phyloP scores from a whole-genome alignment of 805 yeast species.

The Metschnikowia chrysomelidarum region DNA sequence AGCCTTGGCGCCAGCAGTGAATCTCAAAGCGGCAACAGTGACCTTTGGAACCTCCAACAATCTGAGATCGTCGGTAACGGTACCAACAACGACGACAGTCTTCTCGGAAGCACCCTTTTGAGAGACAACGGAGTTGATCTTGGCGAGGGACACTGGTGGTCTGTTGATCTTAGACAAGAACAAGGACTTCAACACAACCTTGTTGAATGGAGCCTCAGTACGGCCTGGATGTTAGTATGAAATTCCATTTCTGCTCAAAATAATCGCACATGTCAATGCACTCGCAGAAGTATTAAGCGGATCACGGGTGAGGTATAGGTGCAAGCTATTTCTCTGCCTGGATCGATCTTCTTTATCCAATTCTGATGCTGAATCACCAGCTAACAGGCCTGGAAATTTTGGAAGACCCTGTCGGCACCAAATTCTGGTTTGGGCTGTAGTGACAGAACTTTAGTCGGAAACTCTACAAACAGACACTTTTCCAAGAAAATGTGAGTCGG shows the following conservation, averaged over 20 bases:
- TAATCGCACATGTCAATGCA: slow-evolving; percentile 33
- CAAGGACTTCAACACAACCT: slow-evolving; percentile 88
- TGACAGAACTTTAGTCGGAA: too few relatives aligned
- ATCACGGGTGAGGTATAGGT: not conserved
- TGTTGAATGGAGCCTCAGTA: slow-evolving; percentile 99
- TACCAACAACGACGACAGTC: slow-evolving; percentile 92
- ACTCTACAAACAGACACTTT: too few relatives aligned
- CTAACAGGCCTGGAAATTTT: too few relatives aligned
- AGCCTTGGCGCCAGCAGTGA: slow-evolving; percentile 99
- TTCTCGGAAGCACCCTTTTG: slow-evolving; percentile 83
- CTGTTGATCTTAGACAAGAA: slow-evolving; percentile 98
- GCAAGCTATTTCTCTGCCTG: too few relatives aligned
- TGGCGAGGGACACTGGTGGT: slow-evolving; percentile 97
- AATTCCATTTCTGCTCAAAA: slow-evolving; percentile 41
- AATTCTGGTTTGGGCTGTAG: too few relatives aligned
- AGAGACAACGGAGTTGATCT: slow-evolving; percentile 78
- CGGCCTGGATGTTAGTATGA: slow-evolving; percentile 65
- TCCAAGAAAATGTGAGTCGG: too few relatives aligned
- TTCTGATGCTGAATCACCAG: too few relatives aligned
- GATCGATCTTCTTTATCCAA: too few relatives aligned
- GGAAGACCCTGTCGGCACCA: too few relatives aligned
- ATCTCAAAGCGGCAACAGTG: slow-evolving; percentile 98
- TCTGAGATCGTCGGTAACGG: slow-evolving; percentile 98
- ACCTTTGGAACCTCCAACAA: slow-evolving; percentile 91
- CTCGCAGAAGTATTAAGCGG: slow-evolving; percentile 30